Evolutionary conservation across 768 basidiomycete genomes (phyloP).

Genomic region (Naganishia randhawae): DNA sequence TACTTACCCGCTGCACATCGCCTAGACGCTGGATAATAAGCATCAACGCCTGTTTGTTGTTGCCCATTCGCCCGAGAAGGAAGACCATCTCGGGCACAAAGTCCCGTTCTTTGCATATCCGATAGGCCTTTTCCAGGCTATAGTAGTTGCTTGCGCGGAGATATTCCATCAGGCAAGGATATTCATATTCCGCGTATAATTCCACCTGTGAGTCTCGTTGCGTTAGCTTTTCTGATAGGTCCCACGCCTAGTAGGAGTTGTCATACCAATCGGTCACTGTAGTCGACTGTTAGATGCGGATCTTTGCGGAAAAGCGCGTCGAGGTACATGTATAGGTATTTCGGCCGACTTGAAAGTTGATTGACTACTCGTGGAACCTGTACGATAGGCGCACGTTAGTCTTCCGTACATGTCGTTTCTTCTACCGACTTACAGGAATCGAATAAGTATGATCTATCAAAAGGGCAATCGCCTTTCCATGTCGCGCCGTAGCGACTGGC

Average conservation of each 20-base stretch:
- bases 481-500: conserved; percentile 34
- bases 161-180: conserved; percentile 77
- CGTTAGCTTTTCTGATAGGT: background rate
- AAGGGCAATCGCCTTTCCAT: conserved; percentile 76
- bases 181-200: conserved; percentile 84
- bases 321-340: conserved; percentile 87
- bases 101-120: conserved; percentile 76
- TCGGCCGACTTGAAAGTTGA: conserved; percentile 70
- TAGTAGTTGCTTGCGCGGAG: conserved; percentile 86
- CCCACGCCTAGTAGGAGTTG: background rate
- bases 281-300: conserved; percentile 69
- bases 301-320: conserved; percentile 86
- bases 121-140: conserved; percentile 81
- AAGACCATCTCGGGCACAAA: conserved; percentile 96
- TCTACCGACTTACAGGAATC: conserved; percentile 80
- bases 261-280: conserved; percentile 77
- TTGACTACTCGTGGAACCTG: conserved; percentile 83
- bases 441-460: conserved; percentile 93
- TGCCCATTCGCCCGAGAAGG: conserved; percentile 92
- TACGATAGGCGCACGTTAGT: no score
- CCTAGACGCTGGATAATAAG: conserved; percentile 92
- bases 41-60: conserved; percentile 88
- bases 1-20: conserved; percentile 73
- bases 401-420: no score
- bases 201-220: conserved; percentile 60